Evolutionary conservation across 495 filamentous ascomycete species (phyloP).

Genomic region (Amniculicola lignicola): DNA sequence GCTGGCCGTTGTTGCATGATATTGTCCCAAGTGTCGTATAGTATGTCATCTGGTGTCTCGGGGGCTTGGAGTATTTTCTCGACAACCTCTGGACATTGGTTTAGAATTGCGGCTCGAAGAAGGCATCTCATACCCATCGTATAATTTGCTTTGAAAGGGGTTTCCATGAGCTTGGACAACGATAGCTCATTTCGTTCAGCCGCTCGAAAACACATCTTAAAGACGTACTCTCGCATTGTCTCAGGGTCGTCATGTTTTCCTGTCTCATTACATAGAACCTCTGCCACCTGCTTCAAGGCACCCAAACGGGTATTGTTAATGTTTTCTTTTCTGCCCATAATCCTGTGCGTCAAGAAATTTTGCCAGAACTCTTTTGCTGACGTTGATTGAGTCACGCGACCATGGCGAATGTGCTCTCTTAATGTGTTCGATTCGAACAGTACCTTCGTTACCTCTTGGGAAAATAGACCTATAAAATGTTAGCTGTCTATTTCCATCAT

Average conservation of each 20-base stretch:
- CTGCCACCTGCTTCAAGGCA: not conserved
- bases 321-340: not conserved
- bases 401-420: not conserved
- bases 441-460: not conserved
- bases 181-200: not conserved
- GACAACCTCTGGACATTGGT: not conserved
- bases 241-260: not conserved
- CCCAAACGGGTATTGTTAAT: not conserved
- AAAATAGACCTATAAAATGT: not conserved
- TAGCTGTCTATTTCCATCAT: not conserved
- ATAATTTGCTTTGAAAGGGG: not conserved
- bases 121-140: not conserved
- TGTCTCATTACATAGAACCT: not conserved
- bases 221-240: not conserved
- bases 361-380: not conserved
- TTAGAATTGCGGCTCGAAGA: not conserved
- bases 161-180: too few species aligned
- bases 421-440: not conserved
- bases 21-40: not conserved
- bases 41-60: too few species aligned
- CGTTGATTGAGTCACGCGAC: not conserved
- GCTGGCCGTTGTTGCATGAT: not conserved
- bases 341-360: not conserved
- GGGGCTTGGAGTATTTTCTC: not conserved
- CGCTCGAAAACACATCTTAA: not conserved